phyloP scores from a whole-genome alignment of 352 stramenopile species.

The Elongisporangium prolatum region DNA sequence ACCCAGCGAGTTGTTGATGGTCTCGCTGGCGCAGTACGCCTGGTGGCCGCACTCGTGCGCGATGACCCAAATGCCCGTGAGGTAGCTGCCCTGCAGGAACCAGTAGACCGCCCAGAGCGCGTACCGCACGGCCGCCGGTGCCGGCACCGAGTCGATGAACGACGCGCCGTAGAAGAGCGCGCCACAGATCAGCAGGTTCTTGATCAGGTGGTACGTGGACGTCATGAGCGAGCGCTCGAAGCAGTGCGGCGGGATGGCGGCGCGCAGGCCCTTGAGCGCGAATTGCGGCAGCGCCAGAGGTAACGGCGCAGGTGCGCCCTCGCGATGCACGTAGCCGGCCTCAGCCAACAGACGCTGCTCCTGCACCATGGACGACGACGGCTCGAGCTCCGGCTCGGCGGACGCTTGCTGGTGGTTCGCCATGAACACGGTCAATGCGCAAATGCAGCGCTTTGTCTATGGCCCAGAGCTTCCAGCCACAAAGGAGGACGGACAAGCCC shows the following conservation, averaged over 20 bases:
- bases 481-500: not conserved
- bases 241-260: slow-evolving; percentile 92
- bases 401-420: slow-evolving; percentile 9
- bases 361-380: slow-evolving; percentile 23
- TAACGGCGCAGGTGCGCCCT: slow-evolving; percentile 68
- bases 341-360: slow-evolving; percentile 50
- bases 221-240: slow-evolving; percentile 93
- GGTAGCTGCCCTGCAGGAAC: slow-evolving; percentile 96
- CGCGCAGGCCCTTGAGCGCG: slow-evolving; percentile 87
- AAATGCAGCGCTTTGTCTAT: slow-evolving; percentile 15
- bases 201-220: slow-evolving; percentile 90
- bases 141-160: slow-evolving; percentile 58
- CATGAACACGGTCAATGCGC: slow-evolving; percentile 20
- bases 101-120: slow-evolving; percentile 94
- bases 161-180: slow-evolving; percentile 87
- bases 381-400: slow-evolving; percentile 38
- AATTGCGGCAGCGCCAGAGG: slow-evolving; percentile 82
- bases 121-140: slow-evolving; percentile 32
- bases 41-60: slow-evolving; percentile 98
- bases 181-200: slow-evolving; percentile 88
- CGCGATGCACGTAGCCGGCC: slow-evolving; percentile 68
- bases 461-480: not conserved
- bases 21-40: slow-evolving; percentile 92
- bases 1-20: slow-evolving; percentile 95
- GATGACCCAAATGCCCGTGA: slow-evolving; percentile 97